A percentile compares a stretch with the other conserved stretches of the same genome.
phyloP scores from a whole-genome alignment of 2,329 filamentous ascomycete genomes.

The Diaporthe velutina region DNA sequence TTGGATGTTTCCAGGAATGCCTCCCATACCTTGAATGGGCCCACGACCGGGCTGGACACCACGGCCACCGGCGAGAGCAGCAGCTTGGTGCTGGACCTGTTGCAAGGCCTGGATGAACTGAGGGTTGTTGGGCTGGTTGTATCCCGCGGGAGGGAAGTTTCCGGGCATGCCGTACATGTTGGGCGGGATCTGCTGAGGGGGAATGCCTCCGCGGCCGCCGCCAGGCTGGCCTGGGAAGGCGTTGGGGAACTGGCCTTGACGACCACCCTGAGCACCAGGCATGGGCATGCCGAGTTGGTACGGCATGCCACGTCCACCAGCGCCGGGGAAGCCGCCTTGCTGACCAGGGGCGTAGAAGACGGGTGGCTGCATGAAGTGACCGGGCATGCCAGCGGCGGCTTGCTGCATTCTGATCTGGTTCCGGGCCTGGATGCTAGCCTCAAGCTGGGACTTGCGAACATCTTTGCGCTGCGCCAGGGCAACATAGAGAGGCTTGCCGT shows the following conservation, averaged over 20 bases:
- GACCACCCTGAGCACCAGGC: constrained; percentile 82
- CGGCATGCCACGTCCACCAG: constrained; percentile 72
- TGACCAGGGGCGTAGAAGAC: constrained; percentile 93
- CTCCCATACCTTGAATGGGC: constrained; percentile 81
- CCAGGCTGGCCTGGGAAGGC: constrained; percentile 87
- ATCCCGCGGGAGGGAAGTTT: constrained; percentile 84
- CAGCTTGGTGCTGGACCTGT: constrained; percentile 73
- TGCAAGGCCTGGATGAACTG: constrained; percentile 87
- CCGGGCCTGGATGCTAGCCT: constrained; percentile 98
- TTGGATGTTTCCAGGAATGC: constrained; percentile 68
- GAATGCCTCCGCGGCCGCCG: constrained; percentile 82
- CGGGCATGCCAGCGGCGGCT: constrained; percentile 77
- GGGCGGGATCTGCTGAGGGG: constrained; percentile 87
- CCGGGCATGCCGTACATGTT: constrained; percentile 86
- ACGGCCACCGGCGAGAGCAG: constrained; percentile 70
- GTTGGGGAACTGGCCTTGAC: constrained; percentile 86
- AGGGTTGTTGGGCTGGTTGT: constrained; percentile 83
- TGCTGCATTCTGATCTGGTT: constrained; percentile 99
- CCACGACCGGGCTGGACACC: constrained; percentile 78
- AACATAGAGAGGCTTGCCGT: constrained; percentile 96
- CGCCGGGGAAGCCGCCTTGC: constrained; percentile 77
- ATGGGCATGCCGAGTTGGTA: constrained; percentile 76
- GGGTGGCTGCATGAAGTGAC: constrained; percentile 87
- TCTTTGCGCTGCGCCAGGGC: constrained; percentile 99
- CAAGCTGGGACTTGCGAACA: constrained; percentile 98